Percentiles rank a stretch among this genome's conserved stretches.
phyloP scores from a whole-genome alignment of 2,329 filamentous ascomycete genomes.

The Diaporthe citrichinensis region DNA sequence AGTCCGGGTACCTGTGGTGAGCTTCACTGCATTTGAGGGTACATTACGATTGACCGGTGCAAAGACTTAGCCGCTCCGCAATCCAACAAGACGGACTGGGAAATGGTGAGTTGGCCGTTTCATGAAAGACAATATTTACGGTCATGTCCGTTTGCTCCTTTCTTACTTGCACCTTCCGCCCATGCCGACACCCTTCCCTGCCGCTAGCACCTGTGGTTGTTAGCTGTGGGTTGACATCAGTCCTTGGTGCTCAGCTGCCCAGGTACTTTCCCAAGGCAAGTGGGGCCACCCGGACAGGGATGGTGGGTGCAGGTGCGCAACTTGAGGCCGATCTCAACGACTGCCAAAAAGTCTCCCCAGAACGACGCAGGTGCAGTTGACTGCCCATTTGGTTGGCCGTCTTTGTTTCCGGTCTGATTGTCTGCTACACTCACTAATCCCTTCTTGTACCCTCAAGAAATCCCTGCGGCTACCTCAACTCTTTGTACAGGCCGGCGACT shows the following conservation, averaged over 20 bases:
- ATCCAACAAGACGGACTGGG: slow-evolving; percentile 5
- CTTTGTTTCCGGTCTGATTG: background rate
- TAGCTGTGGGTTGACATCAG: slow-evolving; percentile 7
- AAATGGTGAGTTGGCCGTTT: slow-evolving; percentile 12
- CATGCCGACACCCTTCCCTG: background rate
- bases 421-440: background rate
- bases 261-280: slow-evolving; percentile 10
- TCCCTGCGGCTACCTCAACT: background rate
- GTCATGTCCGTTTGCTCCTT: background rate
- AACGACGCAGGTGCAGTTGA: background rate
- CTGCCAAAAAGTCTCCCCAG: background rate
- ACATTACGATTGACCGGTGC: no score
- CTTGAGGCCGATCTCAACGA: slow-evolving; percentile 22
- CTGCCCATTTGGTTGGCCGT: background rate
- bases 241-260: background rate
- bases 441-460: slow-evolving; percentile 11
- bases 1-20: background rate
- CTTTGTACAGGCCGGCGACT: slow-evolving; percentile 2
- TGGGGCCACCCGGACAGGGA: slow-evolving; percentile 26
- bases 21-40: no score
- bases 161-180: slow-evolving; percentile 1
- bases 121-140: background rate
- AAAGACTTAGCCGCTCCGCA: background rate
- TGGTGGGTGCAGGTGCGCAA: slow-evolving; percentile 25
- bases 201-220: background rate